phyloP scores from a whole-genome alignment of 495 filamentous ascomycete genomes.

The Neurospora sp. region DNA sequence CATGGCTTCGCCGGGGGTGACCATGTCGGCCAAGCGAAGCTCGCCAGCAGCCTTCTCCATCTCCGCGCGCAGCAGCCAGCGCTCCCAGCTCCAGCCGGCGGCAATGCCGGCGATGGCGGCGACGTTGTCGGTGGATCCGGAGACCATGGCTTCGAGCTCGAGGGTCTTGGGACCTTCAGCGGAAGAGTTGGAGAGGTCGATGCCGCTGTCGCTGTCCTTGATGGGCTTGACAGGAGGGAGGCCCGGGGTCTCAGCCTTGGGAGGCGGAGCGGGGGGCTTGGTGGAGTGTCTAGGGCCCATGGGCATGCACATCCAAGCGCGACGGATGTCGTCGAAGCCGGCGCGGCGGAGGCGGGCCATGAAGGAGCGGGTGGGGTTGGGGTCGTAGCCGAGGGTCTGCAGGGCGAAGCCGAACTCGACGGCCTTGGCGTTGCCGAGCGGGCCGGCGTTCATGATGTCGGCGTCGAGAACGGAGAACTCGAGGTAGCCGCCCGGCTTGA shows the following conservation, averaged over 20 bases:
- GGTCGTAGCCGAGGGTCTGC: constrained; percentile 79
- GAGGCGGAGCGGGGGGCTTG: constrained; percentile 21
- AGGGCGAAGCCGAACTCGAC: constrained; percentile 87
- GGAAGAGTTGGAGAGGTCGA: constrained; percentile 21
- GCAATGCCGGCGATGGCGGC: constrained; percentile 71
- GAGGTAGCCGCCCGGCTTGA: constrained; percentile 87
- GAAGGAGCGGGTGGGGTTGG: constrained; percentile 68
- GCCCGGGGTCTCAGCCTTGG: background rate
- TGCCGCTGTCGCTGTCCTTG: constrained; percentile 18
- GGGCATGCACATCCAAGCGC: constrained; percentile 84
- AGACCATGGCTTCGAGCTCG: constrained; percentile 54
- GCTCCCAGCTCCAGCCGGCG: constrained; percentile 90
- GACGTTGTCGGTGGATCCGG: constrained; percentile 61
- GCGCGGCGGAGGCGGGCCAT: constrained; percentile 60
- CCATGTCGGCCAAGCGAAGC: constrained; percentile 41
- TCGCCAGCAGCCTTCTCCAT: constrained; percentile 68
- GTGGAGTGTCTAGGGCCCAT: constrained; percentile 56
- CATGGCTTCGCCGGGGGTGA: constrained; percentile 33
- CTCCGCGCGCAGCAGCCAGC: constrained; percentile 83
- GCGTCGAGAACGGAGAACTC: constrained; percentile 86
- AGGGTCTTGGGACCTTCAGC: constrained; percentile 25
- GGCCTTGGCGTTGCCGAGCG: constrained; percentile 63
- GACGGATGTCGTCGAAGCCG: constrained; percentile 69
- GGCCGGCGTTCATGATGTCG: constrained; percentile 74
- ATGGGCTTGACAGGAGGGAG: background rate